Evolutionary conservation across 1,284 basidiomycete genomes (phyloP).

Genomic region (Cerioporus squamosus): DNA sequence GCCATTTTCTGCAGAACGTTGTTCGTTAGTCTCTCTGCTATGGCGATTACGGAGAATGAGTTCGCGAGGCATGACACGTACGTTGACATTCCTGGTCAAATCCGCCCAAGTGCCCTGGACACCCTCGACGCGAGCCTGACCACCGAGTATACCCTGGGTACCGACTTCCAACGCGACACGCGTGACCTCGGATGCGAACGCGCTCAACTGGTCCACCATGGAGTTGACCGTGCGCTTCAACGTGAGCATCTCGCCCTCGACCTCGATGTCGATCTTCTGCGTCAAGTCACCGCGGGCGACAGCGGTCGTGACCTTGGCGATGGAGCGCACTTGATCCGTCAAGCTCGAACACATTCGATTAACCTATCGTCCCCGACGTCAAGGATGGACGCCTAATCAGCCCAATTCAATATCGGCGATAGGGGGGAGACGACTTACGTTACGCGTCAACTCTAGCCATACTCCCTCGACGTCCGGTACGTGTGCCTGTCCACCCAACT

Average conservation of each 20-base stretch:
- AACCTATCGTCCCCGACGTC: slow-evolving; percentile 50
- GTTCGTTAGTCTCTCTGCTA: not conserved
- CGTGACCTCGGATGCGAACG: slow-evolving; percentile 94
- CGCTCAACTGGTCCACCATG: slow-evolving; percentile 90
- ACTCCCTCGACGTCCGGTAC: slow-evolving; percentile 96
- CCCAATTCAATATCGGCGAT: slow-evolving; percentile 1
- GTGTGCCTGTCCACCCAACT: slow-evolving; percentile 89
- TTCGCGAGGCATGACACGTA: slow-evolving; percentile 49
- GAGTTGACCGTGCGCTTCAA: slow-evolving; percentile 86
- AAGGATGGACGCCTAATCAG: not conserved
- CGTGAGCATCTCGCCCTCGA: slow-evolving; percentile 91
- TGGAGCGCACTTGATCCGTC: slow-evolving; percentile 94
- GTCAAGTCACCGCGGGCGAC: slow-evolving; percentile 90
- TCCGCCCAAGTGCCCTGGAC: slow-evolving; percentile 96
- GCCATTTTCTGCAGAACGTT: slow-evolving; percentile 72
- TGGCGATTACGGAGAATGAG: slow-evolving; percentile 25
- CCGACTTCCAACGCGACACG: slow-evolving; percentile 93
- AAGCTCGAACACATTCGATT: slow-evolving; percentile 94
- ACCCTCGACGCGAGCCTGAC: slow-evolving; percentile 90
- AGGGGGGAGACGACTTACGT: slow-evolving; percentile 55
- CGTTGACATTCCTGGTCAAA: slow-evolving; percentile 88
- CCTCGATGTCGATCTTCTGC: slow-evolving; percentile 89
- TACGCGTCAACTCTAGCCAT: slow-evolving; percentile 90
- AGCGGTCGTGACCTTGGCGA: slow-evolving; percentile 91
- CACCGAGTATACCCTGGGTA: slow-evolving; percentile 91